Evolutionary conservation across 73 alveolate genomes (phyloP).

Genomic region (Blepharisma japonicum): DNA sequence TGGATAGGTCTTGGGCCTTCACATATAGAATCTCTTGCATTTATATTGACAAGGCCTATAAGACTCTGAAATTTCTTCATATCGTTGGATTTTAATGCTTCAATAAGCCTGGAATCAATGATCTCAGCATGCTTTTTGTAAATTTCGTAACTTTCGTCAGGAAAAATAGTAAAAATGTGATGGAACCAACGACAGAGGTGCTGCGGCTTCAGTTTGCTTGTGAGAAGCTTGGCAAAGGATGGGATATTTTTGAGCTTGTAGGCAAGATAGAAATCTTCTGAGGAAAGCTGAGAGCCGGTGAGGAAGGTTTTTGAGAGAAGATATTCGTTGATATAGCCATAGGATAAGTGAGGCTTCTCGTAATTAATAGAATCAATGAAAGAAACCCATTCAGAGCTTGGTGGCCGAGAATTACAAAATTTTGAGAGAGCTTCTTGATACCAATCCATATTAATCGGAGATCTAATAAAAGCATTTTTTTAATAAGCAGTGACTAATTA

Average conservation of each 20-base stretch:
- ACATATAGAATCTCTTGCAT: not conserved
- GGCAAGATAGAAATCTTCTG: conserved; percentile 4
- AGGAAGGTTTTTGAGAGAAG: not conserved
- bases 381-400: too few relatives aligned
- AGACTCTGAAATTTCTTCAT: not conserved
- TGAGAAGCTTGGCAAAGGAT: conserved; percentile 2
- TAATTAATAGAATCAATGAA: too few relatives aligned
- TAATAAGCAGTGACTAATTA: too few relatives aligned
- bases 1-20: conserved; percentile 41
- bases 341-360: not conserved
- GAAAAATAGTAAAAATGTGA: conserved; percentile 23
- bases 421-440: too few relatives aligned
- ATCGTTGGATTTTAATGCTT: not conserved
- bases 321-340: not conserved
- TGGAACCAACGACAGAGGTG: conserved; percentile 7
- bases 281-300: not conserved
- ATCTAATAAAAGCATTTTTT: too few relatives aligned
- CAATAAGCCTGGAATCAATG: not conserved
- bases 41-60: conserved; percentile 1
- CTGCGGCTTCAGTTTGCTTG: not conserved
- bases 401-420: too few relatives aligned
- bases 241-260: not conserved
- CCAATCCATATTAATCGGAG: too few relatives aligned
- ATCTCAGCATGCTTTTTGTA: not conserved
- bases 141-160: not conserved